Evolutionary conservation across 176 grass and related monocot species (phyloP).

Genomic region (barley (Hordeum vulgare)): MorexV3_pseudomolecules_assembly NC_058522.1:569180969-569181468

Average conservation of each 20-base stretch:
- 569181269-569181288: background rate
- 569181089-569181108: slow-evolving; percentile 79
- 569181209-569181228: background rate
- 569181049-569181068: slow-evolving; percentile 45
- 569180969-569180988: background rate
- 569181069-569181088: slow-evolving; percentile 90
- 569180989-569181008: background rate
- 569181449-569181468: background rate
- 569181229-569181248: background rate
- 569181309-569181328: background rate
- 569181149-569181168: slow-evolving; percentile 73
- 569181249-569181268: background rate
- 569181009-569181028: background rate
- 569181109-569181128: slow-evolving; percentile 80
- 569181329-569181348: background rate
- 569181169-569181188: background rate
- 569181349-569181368: background rate
- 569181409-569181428: background rate
- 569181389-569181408: background rate
- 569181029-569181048: background rate
- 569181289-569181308: background rate
- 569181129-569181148: slow-evolving; percentile 87
- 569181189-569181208: background rate
- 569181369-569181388: background rate
- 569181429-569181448: background rate